These are phyloP conservation scores for Rachicladosporium sp. DNA, from an alignment of 2,329 filamentous ascomycete species.

Conservation along the genomic window DNA sequence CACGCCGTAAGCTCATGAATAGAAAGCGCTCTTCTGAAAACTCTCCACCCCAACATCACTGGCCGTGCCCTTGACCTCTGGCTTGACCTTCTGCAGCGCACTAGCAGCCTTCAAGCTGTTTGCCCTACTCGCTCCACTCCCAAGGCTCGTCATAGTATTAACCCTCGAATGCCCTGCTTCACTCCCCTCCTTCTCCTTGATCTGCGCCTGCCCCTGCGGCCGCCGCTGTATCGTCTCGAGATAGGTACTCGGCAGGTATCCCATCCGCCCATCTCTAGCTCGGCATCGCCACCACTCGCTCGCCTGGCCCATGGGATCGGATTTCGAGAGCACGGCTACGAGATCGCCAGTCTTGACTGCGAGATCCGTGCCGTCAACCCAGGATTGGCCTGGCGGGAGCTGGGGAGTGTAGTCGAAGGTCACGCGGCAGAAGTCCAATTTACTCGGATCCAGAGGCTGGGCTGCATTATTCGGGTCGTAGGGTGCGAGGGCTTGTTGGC, in stretches of 20 bases:
- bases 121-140: constrained; percentile 25
- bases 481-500: constrained; percentile 40
- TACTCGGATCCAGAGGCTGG: constrained; percentile 63
- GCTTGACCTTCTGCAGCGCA: constrained; percentile 18
- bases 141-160: constrained; percentile 41
- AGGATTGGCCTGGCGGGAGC: constrained; percentile 34
- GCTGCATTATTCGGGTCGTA: constrained; percentile 32
- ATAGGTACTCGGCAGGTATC: constrained; percentile 85
- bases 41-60: constrained; percentile 55
- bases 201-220: constrained; percentile 30
- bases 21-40: constrained; percentile 59
- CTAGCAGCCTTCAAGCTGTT: constrained; percentile 27
- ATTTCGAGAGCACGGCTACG: constrained; percentile 85
- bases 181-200: constrained; percentile 30
- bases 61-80: constrained; percentile 36
- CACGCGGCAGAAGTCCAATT: constrained; percentile 92
- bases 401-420: constrained; percentile 90
- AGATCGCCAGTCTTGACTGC: constrained; percentile 90
- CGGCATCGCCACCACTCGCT: constrained; percentile 97
- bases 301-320: constrained; percentile 78
- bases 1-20: constrained; percentile 35
- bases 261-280: constrained; percentile 76
- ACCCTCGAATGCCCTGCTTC: constrained; percentile 35
- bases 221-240: constrained; percentile 61
- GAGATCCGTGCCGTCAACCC: constrained; percentile 62